These are phyloP conservation scores for Pyrus hybrid DNA, from an alignment of 331 rosid species.

Conservation along the genomic window DNA sequence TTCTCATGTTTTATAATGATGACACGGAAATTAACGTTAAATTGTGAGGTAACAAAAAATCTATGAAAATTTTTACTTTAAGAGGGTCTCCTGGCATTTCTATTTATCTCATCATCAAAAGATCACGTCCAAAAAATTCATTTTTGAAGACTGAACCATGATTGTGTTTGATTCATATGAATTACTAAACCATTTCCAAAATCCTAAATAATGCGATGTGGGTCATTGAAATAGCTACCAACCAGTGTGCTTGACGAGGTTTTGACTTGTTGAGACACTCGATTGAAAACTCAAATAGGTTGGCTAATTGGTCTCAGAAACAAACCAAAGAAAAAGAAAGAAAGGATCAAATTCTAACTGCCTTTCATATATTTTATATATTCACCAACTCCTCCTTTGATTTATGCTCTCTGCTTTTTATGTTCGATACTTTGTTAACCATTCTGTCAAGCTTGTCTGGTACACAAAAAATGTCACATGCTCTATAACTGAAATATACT, in stretches of 20 bases:
- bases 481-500: not conserved
- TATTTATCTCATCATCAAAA: too few species aligned
- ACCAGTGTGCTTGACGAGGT: not conserved
- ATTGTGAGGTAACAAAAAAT: too few species aligned
- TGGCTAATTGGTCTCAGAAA: not conserved
- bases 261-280: not conserved
- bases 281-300: not conserved
- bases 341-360: not conserved
- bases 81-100: too few species aligned
- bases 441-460: not conserved
- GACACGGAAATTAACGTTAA: too few species aligned
- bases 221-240: not conserved
- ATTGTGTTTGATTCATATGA: too few species aligned
- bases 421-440: not conserved
- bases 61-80: too few species aligned
- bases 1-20: too few species aligned
- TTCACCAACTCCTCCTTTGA: not conserved
- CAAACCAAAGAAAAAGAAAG: not conserved
- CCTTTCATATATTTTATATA: not conserved
- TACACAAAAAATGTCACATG: conserved; percentile 1
- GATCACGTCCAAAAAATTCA: too few species aligned
- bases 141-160: too few species aligned
- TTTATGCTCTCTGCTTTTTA: conserved; percentile 1
- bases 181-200: too few species aligned
- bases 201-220: too few species aligned